Base-by-base conservation (phyloP, 352 stramenopile species). In the Globisporangium megalacanthum region DNA sequence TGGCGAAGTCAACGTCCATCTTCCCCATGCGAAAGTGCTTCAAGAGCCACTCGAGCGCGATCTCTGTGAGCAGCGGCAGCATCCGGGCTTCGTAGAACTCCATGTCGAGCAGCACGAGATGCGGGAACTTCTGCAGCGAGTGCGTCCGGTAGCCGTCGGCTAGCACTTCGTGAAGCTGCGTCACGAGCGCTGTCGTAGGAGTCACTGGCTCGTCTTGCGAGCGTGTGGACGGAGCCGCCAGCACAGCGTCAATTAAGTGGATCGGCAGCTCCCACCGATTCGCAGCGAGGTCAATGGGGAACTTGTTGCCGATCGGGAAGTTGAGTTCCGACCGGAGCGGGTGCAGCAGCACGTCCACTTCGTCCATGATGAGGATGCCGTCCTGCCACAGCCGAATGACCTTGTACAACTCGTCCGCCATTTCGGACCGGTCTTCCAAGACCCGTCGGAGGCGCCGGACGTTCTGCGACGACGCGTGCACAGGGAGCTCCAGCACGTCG, bases 51-150 rank as follows among this genome's bases (percentile, higher is more conserved):
- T 79, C 53, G 22, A 94, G 72, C 14, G 84, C 80, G 39, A 95
- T 75, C 31, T 90, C 73, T 1, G 97, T 96, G 22, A 99, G 74
- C 29, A 99, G 62, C 14, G 93, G 94, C 61, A 98, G 86, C 61
- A 99, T 86, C 39, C 92, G 71, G 14, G 68, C 65, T 58, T 97
- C 81, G 65, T 99, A 99, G 58, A 98, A 99, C 14, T 91, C 78
- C 68, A 89, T 88, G 64, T 98, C 95, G n/a, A 99, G 71, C 14
- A 99, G 69, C 44, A 99, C 95, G 52, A 99, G 72, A 70, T 99
- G 97, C 13, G 97, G 97, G 55, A 97, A 99, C 50, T 93, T 83
- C 68, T 99, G 97, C 17, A 99, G 73, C 14, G 95, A 88, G 57
- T 99, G 97, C 39, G 77, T 72, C 42, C 68, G 61, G 54, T 98